Conservation (phyloP, 805 yeast species). For the Priceomyces carsonii region DNA sequence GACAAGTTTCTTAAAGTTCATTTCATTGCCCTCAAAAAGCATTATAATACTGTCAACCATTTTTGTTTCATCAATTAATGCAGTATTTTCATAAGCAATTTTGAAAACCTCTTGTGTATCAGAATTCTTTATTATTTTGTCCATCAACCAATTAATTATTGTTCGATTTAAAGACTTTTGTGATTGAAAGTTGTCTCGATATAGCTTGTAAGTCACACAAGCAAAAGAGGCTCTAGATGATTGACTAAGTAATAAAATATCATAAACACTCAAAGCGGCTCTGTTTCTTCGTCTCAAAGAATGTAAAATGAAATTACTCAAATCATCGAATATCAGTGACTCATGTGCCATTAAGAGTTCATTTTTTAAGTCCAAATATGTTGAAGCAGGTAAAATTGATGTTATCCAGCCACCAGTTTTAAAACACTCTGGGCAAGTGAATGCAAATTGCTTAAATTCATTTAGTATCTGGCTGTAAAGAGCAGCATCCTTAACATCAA, state of each 20-base stretch:
- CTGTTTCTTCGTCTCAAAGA: too few relatives aligned
- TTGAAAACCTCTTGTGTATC: constrained; percentile 1
- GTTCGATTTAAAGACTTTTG: constrained; percentile 2
- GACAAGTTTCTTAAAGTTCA: constrained; percentile 1
- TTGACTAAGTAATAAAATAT: constrained; percentile 4
- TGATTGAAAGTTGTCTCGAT: constrained; percentile 1
- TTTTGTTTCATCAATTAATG: constrained; percentile 2
- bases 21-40: constrained; percentile 2
- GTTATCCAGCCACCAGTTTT: constrained; percentile 8
- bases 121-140: constrained; percentile 1
- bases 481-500: too few relatives aligned
- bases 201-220: constrained; percentile 1
- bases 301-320: too few relatives aligned
- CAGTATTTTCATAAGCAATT: constrained; percentile 1
- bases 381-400: constrained; percentile 4
- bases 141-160: constrained; percentile 5
- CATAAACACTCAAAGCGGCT: constrained; percentile 6
- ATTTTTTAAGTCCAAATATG: constrained; percentile 2
- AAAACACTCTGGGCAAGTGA: not conserved
- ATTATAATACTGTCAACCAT: not conserved
- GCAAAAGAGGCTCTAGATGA: not conserved
- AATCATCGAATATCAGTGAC: too few relatives aligned
- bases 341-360: too few relatives aligned
- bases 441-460: not conserved
- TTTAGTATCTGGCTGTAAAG: not conserved